Base-by-base conservation (phyloP, 176 grass and related monocot species). In the Phragmites australis region DNA sequence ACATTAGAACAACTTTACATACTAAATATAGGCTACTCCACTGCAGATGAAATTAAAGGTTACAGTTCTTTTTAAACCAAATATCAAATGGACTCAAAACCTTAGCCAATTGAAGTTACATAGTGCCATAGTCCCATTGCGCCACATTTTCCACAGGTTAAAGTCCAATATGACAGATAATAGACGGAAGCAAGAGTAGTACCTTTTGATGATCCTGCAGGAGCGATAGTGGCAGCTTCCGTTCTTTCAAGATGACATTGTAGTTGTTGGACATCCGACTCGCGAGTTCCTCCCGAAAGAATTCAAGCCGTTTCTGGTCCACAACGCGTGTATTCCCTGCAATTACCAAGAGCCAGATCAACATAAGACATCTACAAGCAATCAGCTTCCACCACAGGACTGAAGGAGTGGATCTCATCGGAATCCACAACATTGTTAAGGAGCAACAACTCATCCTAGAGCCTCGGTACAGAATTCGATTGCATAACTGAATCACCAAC, bases 241-340 rank as follows among this genome's bases (percentile, higher is more conserved):
- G 58, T 44, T 85, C 88, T 87, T 97, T 94, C 55, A 97, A 25
- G 64, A 97, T 89, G 41, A 98, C 90, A 78, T 88, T 93, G 70
- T 93, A 98, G 81, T 98, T 90, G 85, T 91, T 94, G 12, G 92
- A 77, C 52, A 94, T 71, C 13, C 78, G 81, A 18, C 42, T 89
- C 77, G 87, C 41, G 55, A 94, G 80, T 68, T 89, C 92, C 34
- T 98, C 83, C 56, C 95, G 79, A 31, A 93, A 97, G 70, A 94
- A 86, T 68, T 87, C 92, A 27, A 97, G 90, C 55, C 89, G 81
- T 90, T 89, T 90, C 71, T 97, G 92, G 50, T 85, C 84, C 9
- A 97, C 83, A 58, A 97, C 95, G 25, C 95, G 88, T 44, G 95
- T 97, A 65, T 97, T 97, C 34, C 91, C 94, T 97, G 63, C 44